Conservation (phyloP, 805 yeast genomes). For the Zygotorulaspora sp. region DNA sequence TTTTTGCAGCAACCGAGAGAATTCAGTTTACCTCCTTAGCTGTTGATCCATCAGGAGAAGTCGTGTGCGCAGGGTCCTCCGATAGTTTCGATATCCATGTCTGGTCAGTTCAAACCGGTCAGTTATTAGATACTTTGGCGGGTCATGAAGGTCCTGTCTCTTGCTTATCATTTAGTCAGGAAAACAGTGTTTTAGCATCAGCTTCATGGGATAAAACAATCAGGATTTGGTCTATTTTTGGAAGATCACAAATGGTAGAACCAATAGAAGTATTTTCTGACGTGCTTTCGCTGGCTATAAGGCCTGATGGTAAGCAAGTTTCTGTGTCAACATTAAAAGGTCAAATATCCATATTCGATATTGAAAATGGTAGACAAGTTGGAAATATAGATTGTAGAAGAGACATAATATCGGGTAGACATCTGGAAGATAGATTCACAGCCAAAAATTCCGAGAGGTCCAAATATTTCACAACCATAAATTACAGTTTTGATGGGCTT, state of each 20-base stretch:
- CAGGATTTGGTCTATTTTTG: slow-evolving; percentile 88
- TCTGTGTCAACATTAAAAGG: slow-evolving; percentile 90
- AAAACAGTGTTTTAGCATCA: slow-evolving; percentile 72
- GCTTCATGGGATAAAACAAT: slow-evolving; percentile 97
- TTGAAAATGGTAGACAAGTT: slow-evolving; percentile 72
- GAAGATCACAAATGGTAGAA: slow-evolving; percentile 81
- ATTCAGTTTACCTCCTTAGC: slow-evolving; percentile 85
- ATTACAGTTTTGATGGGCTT: slow-evolving; percentile 85
- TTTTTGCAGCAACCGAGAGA: slow-evolving; percentile 87
- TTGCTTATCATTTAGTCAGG: slow-evolving; percentile 76
- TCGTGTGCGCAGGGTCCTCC: slow-evolving; percentile 89
- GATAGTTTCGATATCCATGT: slow-evolving; percentile 88
- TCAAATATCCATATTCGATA: slow-evolving; percentile 75
- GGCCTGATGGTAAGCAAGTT: slow-evolving; percentile 90
- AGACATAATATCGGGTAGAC: slow-evolving; percentile 85
- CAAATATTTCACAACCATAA: slow-evolving; percentile 72
- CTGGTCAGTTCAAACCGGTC: slow-evolving; percentile 97
- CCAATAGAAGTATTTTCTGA: slow-evolving; percentile 84
- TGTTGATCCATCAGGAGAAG: slow-evolving; percentile 95
- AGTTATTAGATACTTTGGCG: slow-evolving; percentile 74
- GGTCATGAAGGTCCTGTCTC: slow-evolving; percentile 98
- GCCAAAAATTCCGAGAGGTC: slow-evolving; percentile 79
- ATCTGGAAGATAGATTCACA: slow-evolving; percentile 73
- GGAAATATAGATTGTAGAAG: slow-evolving; percentile 81
- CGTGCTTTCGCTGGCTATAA: slow-evolving; percentile 72